A percentile compares a stretch with the other conserved stretches of the same genome.
Evolutionary conservation across 306 rosid species (phyloP).

Genomic region (Cicer pinnatifidum): DNA sequence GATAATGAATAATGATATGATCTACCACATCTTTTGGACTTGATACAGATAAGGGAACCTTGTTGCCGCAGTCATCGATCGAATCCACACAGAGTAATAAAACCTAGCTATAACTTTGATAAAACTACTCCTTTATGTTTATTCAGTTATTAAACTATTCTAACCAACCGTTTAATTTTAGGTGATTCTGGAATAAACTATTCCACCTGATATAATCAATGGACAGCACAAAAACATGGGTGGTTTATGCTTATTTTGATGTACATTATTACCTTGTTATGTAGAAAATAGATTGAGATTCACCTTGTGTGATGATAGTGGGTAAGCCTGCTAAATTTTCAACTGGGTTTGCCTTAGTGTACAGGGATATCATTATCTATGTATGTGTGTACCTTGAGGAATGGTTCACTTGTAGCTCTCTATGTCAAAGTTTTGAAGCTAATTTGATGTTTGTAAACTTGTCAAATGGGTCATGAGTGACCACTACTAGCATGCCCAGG

Average conservation of each 20-base stretch:
- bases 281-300: constrained; percentile 43
- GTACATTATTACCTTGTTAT: constrained; percentile 37
- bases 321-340: constrained; percentile 55
- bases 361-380: constrained; percentile 39
- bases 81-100: constrained; percentile 69
- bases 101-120: constrained; percentile 30
- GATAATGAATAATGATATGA: constrained; percentile 18
- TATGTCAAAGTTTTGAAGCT: constrained; percentile 46
- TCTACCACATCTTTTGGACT: constrained; percentile 23
- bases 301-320: constrained; percentile 40
- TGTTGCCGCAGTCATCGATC: constrained; percentile 54
- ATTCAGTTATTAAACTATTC: constrained; percentile 16
- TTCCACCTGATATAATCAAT: constrained; percentile 43
- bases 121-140: neutral
- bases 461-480: constrained; percentile 42
- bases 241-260: constrained; percentile 36
- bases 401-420: constrained; percentile 49
- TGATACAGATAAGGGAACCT: constrained; percentile 51
- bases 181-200: constrained; percentile 70
- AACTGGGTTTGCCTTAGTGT: constrained; percentile 47
- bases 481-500: constrained; percentile 49
- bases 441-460: constrained; percentile 39
- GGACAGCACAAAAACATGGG: constrained; percentile 40
- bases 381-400: constrained; percentile 40
- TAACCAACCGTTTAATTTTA: constrained; percentile 43